A percentile compares a stretch with the other conserved stretches of the same genome.
These are phyloP conservation scores for Massospora cicadina DNA, from an alignment of 371 early-diverging fungal genomes.

Conservation along the genomic window DNA sequence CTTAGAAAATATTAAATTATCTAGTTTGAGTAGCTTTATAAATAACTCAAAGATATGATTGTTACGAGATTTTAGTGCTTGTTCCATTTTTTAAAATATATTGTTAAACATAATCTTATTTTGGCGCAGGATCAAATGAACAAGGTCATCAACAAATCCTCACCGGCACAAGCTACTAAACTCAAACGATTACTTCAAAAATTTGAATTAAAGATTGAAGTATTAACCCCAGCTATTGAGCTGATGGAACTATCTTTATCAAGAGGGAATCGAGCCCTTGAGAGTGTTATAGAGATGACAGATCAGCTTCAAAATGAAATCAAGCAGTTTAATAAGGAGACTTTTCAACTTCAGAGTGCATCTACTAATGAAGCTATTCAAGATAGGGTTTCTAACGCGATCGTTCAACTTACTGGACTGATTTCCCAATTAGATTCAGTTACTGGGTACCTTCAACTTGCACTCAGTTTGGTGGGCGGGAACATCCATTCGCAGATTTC, in stretches of 20 bases:
- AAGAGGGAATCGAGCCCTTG: slow-evolving; percentile 38
- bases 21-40: no score
- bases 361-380: slow-evolving; percentile 10
- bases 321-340: slow-evolving; percentile 23
- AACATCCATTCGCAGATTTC: slow-evolving; percentile 21
- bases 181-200: slow-evolving; percentile 11
- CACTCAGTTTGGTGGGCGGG: slow-evolving; percentile 29
- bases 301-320: slow-evolving; percentile 33
- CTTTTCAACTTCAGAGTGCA: not conserved
- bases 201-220: slow-evolving; percentile 21
- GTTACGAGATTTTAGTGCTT: not conserved
- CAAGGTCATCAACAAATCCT: slow-evolving; percentile 25
- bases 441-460: slow-evolving; percentile 45
- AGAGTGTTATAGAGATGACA: slow-evolving; percentile 40
- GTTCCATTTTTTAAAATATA: not conserved
- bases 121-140: slow-evolving; percentile 27
- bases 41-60: no score
- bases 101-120: not conserved
- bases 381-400: slow-evolving; percentile 2
- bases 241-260: slow-evolving; percentile 41
- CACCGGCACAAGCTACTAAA: slow-evolving; percentile 15
- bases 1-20: no score
- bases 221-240: slow-evolving; percentile 48
- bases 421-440: slow-evolving; percentile 34
- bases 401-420: slow-evolving; percentile 23